Percentiles rank a stretch among this genome's conserved stretches.
Conservation (phyloP, 306 rosid genomes). For the Quercus rubra region DNA sequence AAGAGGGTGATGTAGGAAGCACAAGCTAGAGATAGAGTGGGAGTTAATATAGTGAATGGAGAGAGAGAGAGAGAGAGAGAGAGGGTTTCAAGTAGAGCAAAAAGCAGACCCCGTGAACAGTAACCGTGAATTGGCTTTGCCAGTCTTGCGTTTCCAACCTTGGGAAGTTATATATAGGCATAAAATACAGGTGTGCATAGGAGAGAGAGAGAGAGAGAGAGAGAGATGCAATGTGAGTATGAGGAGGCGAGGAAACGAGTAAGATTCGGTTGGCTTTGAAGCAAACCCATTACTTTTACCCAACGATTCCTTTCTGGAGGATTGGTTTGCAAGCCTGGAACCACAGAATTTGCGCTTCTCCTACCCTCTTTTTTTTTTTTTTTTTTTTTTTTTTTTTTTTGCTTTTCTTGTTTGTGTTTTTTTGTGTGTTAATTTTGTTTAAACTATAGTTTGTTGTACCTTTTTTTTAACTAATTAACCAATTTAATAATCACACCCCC, state of each 20-base stretch:
- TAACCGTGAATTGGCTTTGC: slow-evolving; percentile 47
- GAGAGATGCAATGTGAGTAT: slow-evolving; percentile 53
- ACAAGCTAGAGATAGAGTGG: slow-evolving; percentile 8
- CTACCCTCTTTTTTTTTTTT: background rate
- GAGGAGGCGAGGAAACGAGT: slow-evolving; percentile 75
- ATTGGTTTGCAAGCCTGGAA: slow-evolving; percentile 94
- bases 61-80: slow-evolving; percentile 25
- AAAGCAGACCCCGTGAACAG: slow-evolving; percentile 35
- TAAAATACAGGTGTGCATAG: slow-evolving; percentile 17
- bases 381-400: background rate
- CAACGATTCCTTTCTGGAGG: slow-evolving; percentile 85
- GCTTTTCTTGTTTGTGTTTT: slow-evolving; percentile 11
- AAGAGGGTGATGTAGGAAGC: slow-evolving; percentile 5
- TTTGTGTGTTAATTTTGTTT: background rate
- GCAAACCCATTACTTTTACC: slow-evolving; percentile 90
- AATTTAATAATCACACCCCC: background rate
- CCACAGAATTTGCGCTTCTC: slow-evolving; percentile 51
- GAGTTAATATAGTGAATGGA: slow-evolving; percentile 34
- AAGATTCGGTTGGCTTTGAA: slow-evolving; percentile 98
- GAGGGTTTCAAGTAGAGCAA: slow-evolving; percentile 25
- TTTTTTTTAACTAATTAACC: background rate
- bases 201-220: background rate
- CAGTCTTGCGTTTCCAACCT: slow-evolving; percentile 48
- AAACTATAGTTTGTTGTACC: background rate
- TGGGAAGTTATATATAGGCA: slow-evolving; percentile 46